Percentiles rank a stretch among this genome's conserved stretches.
Evolutionary conservation across 371 early-diverging fungal species (phyloP).

Genomic region (Funneliformis caledonium): DNA sequence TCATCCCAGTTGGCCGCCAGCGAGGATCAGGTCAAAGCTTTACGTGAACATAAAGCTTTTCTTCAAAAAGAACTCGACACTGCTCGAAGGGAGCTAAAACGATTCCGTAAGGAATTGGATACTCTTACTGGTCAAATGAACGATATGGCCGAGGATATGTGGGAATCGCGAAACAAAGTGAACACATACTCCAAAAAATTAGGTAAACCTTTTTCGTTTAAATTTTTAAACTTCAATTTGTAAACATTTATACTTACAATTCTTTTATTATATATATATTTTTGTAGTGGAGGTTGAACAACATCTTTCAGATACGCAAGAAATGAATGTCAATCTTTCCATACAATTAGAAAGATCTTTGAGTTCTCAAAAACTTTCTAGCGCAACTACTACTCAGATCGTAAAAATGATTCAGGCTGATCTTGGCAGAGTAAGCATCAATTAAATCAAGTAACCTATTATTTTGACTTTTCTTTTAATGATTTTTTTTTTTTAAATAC

Average conservation of each 20-base stretch:
- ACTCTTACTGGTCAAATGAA: conserved; percentile 65
- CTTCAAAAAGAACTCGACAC: conserved; percentile 64
- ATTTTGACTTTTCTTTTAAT: background rate
- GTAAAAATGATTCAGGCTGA: conserved; percentile 69
- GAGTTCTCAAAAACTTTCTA: conserved; percentile 63
- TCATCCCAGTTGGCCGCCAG: conserved; percentile 45
- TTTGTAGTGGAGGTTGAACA: conserved; percentile 64
- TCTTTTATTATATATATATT: background rate
- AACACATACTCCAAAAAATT: conserved; percentile 65
- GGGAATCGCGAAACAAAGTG: conserved; percentile 63
- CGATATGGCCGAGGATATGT: conserved; percentile 70
- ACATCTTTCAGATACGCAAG: conserved; percentile 63
- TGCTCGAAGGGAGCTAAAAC: conserved; percentile 59
- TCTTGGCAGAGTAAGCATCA: conserved; percentile 55
- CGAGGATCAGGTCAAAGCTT: conserved; percentile 46
- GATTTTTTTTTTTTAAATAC: background rate
- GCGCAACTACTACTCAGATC: conserved; percentile 63
- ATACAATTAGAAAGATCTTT: conserved; percentile 60
- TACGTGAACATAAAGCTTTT: conserved; percentile 55
- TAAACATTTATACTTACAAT: background rate
- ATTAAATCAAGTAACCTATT: background rate
- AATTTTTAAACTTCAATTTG: background rate
- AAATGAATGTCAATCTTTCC: conserved; percentile 65
- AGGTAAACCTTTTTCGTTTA: conserved; percentile 39
- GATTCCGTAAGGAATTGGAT: conserved; percentile 68